These are phyloP conservation scores for Dioszegia aurantiaca DNA, from an alignment of 768 basidiomycete species.

Conservation along the genomic window DNA sequence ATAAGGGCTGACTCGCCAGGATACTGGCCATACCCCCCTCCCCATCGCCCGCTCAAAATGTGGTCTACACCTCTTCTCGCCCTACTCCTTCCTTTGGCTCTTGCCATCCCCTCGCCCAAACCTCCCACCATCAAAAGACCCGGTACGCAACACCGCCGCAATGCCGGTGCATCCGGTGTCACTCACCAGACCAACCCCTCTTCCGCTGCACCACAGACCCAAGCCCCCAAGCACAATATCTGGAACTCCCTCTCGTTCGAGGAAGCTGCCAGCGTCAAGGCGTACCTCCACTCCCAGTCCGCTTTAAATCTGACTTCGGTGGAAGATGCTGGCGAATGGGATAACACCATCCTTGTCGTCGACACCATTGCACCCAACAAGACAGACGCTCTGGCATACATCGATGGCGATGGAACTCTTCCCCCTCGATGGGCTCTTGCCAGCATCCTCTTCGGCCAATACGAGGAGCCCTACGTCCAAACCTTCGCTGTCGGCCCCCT, in stretches of 20 bases:
- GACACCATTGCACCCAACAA: slow-evolving; percentile 60
- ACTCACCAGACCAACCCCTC: not conserved
- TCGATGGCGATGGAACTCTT: slow-evolving; percentile 51
- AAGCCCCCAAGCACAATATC: slow-evolving; percentile 45
- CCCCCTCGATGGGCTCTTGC: slow-evolving; percentile 56
- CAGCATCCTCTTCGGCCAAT: not conserved
- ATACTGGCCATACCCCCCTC: no score
- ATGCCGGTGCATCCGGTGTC: not conserved
- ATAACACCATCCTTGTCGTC: slow-evolving; percentile 60
- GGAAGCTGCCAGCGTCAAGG: slow-evolving; percentile 56
- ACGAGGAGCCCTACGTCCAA: slow-evolving; percentile 15
- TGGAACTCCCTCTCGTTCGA: slow-evolving; percentile 59
- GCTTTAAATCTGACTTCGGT: slow-evolving; percentile 58
- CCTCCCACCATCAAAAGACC: slow-evolving; percentile 1
- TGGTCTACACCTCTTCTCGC: not conserved
- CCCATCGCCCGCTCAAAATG: not conserved
- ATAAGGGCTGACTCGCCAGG: no score
- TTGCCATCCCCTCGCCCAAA: slow-evolving; percentile 10
- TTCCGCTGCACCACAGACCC: not conserved
- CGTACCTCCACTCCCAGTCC: slow-evolving; percentile 57
- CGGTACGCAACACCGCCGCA: not conserved
- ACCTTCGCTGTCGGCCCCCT: slow-evolving; percentile 10
- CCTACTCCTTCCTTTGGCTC: slow-evolving; percentile 4
- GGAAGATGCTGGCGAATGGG: slow-evolving; percentile 51
- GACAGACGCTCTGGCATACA: slow-evolving; percentile 56